Percentiles rank a stretch among this genome's conserved stretches.
phyloP scores from a whole-genome alignment of 192 early-diverging fungal genomes.

The Chytriomyces hyalinus region DNA sequence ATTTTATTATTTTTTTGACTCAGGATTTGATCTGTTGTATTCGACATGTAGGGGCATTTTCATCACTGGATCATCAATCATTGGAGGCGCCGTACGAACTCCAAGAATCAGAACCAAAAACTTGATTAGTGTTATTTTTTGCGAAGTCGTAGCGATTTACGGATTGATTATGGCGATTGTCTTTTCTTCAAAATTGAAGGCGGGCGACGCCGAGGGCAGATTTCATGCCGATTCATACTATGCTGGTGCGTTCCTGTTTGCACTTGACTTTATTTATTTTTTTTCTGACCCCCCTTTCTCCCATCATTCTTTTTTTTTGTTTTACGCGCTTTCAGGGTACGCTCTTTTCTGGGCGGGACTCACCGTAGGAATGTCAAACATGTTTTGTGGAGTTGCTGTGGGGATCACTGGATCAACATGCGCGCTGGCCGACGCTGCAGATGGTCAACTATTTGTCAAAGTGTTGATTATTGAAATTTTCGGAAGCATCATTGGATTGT shows the following conservation, averaged over 20 bases:
- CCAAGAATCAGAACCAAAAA: conserved; percentile 96
- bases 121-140: conserved; percentile 93
- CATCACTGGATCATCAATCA: conserved; percentile 84
- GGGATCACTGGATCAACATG: conserved; percentile 93
- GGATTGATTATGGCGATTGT: conserved; percentile 99
- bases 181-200: conserved; percentile 82
- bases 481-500: conserved; percentile 92
- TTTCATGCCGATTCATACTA: conserved; percentile 66
- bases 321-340: conserved; percentile 61
- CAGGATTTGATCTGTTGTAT: neutral
- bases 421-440: conserved; percentile 94
- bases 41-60: conserved; percentile 85
- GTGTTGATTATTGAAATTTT: conserved; percentile 98
- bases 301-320: neutral
- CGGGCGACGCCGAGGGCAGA: conserved; percentile 45
- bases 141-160: conserved; percentile 99
- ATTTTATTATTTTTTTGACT: conserved; percentile 10
- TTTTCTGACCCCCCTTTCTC: neutral
- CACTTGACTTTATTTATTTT: neutral
- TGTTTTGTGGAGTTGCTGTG: conserved; percentile 91
- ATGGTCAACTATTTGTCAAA: conserved; percentile 94
- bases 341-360: conserved; percentile 95
- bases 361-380: conserved; percentile 92
- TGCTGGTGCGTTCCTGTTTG: conserved; percentile 63
- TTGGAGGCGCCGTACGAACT: conserved; percentile 87